Evolutionary conservation across 1,284 basidiomycete genomes (phyloP).

Genomic region (Polyporus tsugae): DNA sequence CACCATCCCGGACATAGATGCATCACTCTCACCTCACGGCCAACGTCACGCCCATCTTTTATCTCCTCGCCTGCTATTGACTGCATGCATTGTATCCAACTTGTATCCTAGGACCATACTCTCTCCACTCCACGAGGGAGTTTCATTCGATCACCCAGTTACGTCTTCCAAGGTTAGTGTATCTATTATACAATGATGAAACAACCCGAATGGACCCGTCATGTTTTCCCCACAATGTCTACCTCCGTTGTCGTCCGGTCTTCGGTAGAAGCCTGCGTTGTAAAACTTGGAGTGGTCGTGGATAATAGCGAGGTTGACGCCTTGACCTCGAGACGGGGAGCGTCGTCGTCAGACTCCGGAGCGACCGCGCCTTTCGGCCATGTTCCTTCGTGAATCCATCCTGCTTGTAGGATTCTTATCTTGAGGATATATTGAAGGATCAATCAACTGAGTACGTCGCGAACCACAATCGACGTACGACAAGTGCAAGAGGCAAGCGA

Average conservation of each 20-base stretch:
- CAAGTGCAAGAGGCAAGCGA: conserved; percentile 63
- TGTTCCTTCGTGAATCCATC: conserved; percentile 77
- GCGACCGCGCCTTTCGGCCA: conserved; percentile 70
- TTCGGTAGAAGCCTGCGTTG: conserved; percentile 12
- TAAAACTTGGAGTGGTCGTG: conserved; percentile 13
- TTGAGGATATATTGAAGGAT: conserved; percentile 42
- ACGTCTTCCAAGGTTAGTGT: conserved; percentile 19
- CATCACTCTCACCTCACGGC: conserved; percentile 33
- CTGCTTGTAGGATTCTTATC: conserved; percentile 75
- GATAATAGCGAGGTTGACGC: conserved; percentile 12
- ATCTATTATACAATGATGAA: conserved; percentile 15
- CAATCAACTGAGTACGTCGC: background rate
- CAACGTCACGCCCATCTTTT: conserved; percentile 13
- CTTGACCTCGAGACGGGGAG: conserved; percentile 10
- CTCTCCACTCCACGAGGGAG: background rate
- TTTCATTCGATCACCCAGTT: background rate
- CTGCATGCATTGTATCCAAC: conserved; percentile 24
- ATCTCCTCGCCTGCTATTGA: conserved; percentile 12
- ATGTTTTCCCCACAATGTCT: background rate
- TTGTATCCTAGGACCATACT: conserved; percentile 15
- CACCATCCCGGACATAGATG: conserved; percentile 64
- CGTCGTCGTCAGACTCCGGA: conserved; percentile 66
- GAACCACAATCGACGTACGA: conserved; percentile 54
- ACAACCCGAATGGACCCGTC: conserved; percentile 5
- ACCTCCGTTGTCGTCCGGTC: background rate